These are phyloP conservation scores for Penicillium bovifimosum DNA, from an alignment of 495 filamentous ascomycete genomes.

Conservation along the genomic window DNA sequence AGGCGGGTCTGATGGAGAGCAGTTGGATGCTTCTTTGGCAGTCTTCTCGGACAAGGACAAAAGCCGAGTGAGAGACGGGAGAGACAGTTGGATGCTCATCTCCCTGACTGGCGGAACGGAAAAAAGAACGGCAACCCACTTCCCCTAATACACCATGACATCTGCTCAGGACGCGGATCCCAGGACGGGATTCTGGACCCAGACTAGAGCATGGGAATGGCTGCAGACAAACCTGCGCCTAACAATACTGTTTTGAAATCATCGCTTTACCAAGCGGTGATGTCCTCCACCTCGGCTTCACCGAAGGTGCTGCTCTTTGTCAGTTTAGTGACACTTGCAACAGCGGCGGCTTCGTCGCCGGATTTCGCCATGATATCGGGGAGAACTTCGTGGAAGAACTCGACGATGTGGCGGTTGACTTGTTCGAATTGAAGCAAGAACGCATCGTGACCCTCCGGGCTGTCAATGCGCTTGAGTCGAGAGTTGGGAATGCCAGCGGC, in stretches of 20 bases:
- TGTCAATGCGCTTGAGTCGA: constrained; percentile 77
- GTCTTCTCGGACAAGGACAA: constrained; percentile 31
- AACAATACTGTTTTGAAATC: background rate
- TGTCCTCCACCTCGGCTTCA: constrained; percentile 93
- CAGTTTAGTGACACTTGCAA: constrained; percentile 40
- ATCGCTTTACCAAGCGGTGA: constrained; percentile 78
- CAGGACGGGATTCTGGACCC: constrained; percentile 5
- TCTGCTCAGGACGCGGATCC: constrained; percentile 5
- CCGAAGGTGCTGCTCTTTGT: constrained; percentile 86
- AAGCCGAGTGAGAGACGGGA: constrained; percentile 31
- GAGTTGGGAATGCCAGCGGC: constrained; percentile 77
- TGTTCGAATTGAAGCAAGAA: constrained; percentile 96
- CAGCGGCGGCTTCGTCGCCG: constrained; percentile 33
- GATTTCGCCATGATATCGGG: constrained; percentile 77
- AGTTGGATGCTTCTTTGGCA: constrained; percentile 50
- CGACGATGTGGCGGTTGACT: constrained; percentile 81
- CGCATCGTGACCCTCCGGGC: constrained; percentile 91
- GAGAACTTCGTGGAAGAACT: constrained; percentile 75
- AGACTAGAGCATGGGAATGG: constrained; percentile 26
- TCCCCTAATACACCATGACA: constrained; percentile 27
- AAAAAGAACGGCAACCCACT: constrained; percentile 41
- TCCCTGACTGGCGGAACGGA: constrained; percentile 42
- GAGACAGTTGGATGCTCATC: constrained; percentile 48
- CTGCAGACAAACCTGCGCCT: constrained; percentile 31
- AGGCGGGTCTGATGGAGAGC: constrained; percentile 43